A percentile compares a stretch with the other conserved stretches of the same genome.
Conservation (phyloP, 306 rosid genomes). For the Biancaea sappan region DNA sequence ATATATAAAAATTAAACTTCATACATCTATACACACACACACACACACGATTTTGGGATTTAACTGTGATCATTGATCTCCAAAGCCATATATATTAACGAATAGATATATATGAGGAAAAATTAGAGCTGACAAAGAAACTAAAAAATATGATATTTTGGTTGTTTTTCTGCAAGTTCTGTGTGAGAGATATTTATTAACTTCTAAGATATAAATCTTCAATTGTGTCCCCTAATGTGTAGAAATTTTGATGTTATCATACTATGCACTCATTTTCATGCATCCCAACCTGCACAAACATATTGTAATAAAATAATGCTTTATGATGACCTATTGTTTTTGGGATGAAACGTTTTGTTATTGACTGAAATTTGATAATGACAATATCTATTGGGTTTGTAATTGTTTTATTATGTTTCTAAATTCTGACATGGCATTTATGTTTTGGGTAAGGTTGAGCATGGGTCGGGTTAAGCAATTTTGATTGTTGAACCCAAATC, state of each 20-base stretch:
- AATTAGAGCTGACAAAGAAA: too few relatives aligned
- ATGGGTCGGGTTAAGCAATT: too few relatives aligned
- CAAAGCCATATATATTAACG: too few relatives aligned
- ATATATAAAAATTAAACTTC: too few relatives aligned
- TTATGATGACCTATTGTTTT: neutral
- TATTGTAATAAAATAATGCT: neutral
- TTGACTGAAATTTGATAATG: conserved; percentile 1
- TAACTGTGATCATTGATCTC: too few relatives aligned
- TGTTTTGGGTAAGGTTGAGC: neutral
- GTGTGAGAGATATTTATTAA: neutral
- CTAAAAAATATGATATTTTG: too few relatives aligned
- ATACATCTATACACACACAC: too few relatives aligned
- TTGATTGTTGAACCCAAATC: too few relatives aligned
- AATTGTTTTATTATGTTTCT: too few relatives aligned
- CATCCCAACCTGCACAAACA: neutral
- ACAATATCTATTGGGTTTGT: neutral
- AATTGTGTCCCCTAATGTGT: neutral
- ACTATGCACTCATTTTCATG: neutral
- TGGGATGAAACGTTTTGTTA: neutral
- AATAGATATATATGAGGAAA: too few relatives aligned
- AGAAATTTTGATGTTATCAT: neutral
- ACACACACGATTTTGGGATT: too few relatives aligned
- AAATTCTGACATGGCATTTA: neutral
- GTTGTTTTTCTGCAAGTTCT: too few relatives aligned
- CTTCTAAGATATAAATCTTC: neutral